Evolutionary conservation across 306 rosid species (phyloP).

Genomic region (Sicyos baderoa): DNA sequence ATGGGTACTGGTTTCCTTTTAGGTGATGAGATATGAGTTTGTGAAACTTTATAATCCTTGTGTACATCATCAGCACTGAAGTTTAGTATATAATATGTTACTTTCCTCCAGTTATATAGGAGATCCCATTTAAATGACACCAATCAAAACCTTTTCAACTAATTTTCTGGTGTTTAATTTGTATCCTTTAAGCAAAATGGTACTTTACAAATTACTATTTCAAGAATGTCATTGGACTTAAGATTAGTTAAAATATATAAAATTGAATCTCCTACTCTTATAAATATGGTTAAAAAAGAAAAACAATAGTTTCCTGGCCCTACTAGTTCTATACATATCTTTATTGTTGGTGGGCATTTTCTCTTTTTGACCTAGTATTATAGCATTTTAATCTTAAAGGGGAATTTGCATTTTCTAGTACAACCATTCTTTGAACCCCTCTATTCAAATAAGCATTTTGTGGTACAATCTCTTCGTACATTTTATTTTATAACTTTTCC

Average conservation of each 20-base stretch:
- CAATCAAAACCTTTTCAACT: conserved; percentile 2
- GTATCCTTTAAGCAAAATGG: background rate
- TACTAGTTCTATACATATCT: background rate
- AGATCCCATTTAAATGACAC: background rate
- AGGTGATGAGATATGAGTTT: conserved; percentile 17
- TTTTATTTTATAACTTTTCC: background rate
- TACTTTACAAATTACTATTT: background rate
- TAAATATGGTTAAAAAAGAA: too few species aligned
- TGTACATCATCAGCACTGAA: conserved; percentile 15
- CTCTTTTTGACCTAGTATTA: background rate
- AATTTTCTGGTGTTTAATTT: background rate
- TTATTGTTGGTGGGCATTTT: too few species aligned
- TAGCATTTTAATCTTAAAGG: background rate
- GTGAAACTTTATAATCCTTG: background rate
- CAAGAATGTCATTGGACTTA: background rate
- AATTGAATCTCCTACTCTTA: background rate
- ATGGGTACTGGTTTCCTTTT: background rate
- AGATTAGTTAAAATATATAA: too few species aligned
- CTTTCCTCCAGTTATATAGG: background rate
- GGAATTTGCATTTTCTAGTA: too few species aligned
- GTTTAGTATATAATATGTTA: background rate
- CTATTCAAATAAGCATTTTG: too few species aligned
- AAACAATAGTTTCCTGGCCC: too few species aligned
- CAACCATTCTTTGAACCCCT: too few species aligned
- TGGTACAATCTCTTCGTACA: background rate